Base-by-base conservation (phyloP, 1,139 yeast species). In the Taiozyma sp. region DNA sequence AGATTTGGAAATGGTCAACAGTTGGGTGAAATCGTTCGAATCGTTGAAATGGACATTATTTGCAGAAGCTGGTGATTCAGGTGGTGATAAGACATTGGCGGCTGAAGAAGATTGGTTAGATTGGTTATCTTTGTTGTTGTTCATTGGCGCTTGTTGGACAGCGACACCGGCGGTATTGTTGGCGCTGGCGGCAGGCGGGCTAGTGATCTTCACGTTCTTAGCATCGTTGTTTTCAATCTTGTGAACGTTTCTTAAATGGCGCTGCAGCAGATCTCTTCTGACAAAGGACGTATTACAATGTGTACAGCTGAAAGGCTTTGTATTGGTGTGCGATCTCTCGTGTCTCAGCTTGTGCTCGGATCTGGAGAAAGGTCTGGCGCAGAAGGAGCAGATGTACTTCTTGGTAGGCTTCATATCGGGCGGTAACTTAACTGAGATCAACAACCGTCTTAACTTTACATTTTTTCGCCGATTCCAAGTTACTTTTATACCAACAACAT, bases 311-410 rank as follows among this genome's bases (percentile, higher is more conserved):
- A 85, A 87, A 0, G 95, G 95, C 57, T 88, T 83, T 59, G 85
- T 90, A 61, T 87, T 87, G 24, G 93, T 86, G 62, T 88, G 96
- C 3, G 91, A 84, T 39, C 95, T 70, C 64, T 88, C 95, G 62
- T 88, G 96, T 47, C 96, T 78, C 50, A 85, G 81, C 62, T 86
- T 81, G 65, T 88, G 96, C 63, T 88, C 96, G 26, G 88, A 81
- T 46, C 96, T 72, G 9, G 91, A 83, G 63, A 88, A 88, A 1
- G 90, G 87, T 59, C 90, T 73, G 42, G 90, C 88, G 62, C 96
- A 88, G 64, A 81, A 87, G 26, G 87, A 83, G 68, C 96, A 88
- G 39, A 84, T 79, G 66, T 86, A 87, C 62, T 85, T 81, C 61
- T 80, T 79, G 48, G 76, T 79, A 2, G 48, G 46, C 11, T 48